Conservation (phyloP, 768 basidiomycete genomes). For the Trametes punicea region DNA sequence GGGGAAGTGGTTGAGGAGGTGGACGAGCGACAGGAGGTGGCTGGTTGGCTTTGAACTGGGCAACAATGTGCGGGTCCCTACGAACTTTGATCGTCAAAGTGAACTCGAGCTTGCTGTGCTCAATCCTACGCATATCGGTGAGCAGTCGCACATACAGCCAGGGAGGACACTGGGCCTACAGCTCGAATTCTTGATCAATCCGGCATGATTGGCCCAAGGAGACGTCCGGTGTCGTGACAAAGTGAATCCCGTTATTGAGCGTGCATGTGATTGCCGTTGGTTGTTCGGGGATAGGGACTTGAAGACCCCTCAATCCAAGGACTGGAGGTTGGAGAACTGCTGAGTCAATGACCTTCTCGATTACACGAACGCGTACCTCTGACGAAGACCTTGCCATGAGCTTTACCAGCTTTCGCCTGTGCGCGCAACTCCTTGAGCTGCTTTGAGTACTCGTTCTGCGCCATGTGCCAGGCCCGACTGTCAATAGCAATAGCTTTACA, state of each 20-base stretch:
- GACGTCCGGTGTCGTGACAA: constrained; percentile 84
- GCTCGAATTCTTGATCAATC: constrained; percentile 87
- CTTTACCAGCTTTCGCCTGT: constrained; percentile 74
- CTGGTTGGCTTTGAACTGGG: constrained; percentile 66
- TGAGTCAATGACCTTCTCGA: neutral
- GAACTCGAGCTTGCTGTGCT: constrained; percentile 94
- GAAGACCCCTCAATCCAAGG: constrained; percentile 66
- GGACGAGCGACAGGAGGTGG: constrained; percentile 39
- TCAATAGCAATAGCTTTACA: neutral
- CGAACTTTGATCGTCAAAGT: constrained; percentile 86
- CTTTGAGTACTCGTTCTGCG: constrained; percentile 89
- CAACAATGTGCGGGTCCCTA: constrained; percentile 78
- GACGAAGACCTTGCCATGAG: constrained; percentile 92
- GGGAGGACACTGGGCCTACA: constrained; percentile 48
- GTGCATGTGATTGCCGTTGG: constrained; percentile 78
- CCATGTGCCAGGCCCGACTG: neutral
- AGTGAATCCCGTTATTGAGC: constrained; percentile 95
- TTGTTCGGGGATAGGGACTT: constrained; percentile 76
- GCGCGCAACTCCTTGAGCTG: constrained; percentile 80
- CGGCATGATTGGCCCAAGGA: constrained; percentile 53
- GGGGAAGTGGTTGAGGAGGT: constrained; percentile 40
- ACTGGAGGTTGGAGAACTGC: constrained; percentile 42
- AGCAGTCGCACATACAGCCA: neutral
- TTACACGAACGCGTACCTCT: constrained; percentile 52
- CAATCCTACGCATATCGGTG: constrained; percentile 53